Evolutionary conservation across 495 filamentous ascomycete species (phyloP).

Genomic region (Terfezia boudieri): DNA sequence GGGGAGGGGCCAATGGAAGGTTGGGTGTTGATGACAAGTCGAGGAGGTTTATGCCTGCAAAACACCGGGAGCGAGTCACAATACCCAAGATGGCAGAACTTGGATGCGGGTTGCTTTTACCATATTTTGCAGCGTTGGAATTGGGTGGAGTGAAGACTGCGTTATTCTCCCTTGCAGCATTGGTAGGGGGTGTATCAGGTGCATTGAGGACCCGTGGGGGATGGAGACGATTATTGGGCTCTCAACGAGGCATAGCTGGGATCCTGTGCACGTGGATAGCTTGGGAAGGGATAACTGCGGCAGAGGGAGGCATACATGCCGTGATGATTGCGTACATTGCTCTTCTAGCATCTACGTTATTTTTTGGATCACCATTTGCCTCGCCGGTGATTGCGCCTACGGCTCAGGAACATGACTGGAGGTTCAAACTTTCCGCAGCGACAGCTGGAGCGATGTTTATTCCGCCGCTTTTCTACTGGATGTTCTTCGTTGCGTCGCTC

Average conservation of each 20-base stretch:
- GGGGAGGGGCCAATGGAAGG: neutral
- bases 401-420: neutral
- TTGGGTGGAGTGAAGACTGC: conserved; percentile 12
- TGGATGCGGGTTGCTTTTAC: conserved; percentile 4
- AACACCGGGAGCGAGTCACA: conserved; percentile 5
- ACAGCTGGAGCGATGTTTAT: conserved; percentile 1
- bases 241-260: conserved; percentile 4
- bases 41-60: conserved; percentile 7
- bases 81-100: conserved; percentile 6
- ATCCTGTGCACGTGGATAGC: neutral
- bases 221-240: conserved; percentile 1
- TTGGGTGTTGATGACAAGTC: neutral
- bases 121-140: conserved; percentile 14
- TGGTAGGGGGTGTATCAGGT: conserved; percentile 8
- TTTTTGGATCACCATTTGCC: neutral
- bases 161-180: conserved; percentile 6
- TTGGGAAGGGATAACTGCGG: neutral
- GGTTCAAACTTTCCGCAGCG: conserved; percentile 3
- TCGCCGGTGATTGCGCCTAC: neutral
- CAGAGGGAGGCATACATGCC: neutral
- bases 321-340: neutral
- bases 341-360: neutral
- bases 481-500: conserved; percentile 4
- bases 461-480: conserved; percentile 4
- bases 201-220: conserved; percentile 5